Percentiles rank a stretch among this genome's conserved stretches.
These are phyloP conservation scores for Perkinsus chesapeaki DNA, from an alignment of 169 alveolate species.

Conservation along the genomic window DNA sequence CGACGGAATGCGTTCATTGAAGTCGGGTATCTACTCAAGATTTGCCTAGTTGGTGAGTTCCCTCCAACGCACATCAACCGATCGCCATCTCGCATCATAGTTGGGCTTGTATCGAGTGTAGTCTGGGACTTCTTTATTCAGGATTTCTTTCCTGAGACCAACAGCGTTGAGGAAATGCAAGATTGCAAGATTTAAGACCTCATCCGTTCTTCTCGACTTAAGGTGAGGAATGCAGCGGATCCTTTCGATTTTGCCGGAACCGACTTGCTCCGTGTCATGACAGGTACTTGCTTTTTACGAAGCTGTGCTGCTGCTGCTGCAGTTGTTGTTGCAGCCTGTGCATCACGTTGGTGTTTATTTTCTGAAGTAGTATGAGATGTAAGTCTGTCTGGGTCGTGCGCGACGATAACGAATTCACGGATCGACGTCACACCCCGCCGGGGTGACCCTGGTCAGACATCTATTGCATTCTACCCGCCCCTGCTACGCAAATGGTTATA, in stretches of 20 bases:
- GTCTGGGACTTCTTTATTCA: not conserved
- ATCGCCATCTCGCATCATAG: not conserved
- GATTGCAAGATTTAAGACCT: not conserved
- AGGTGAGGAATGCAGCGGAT: not conserved
- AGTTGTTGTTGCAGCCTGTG: too few relatives aligned
- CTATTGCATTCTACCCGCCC: too few relatives aligned
- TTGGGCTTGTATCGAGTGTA: not conserved
- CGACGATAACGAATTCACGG: too few relatives aligned
- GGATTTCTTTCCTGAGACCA: not conserved
- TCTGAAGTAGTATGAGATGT: too few relatives aligned
- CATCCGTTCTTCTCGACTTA: not conserved
- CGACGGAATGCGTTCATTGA: not conserved
- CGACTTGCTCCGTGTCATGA: not conserved
- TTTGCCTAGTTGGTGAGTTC: not conserved
- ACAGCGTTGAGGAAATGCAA: not conserved
- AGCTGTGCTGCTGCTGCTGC: not conserved
- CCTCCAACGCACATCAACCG: not conserved
- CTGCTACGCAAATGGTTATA: too few relatives aligned
- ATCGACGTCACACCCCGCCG: too few relatives aligned
- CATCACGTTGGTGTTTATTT: not conserved
- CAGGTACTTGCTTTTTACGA: not conserved
- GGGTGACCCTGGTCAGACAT: too few relatives aligned
- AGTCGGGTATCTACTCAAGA: not conserved
- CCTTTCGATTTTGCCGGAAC: not conserved
- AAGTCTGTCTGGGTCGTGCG: too few relatives aligned